phyloP scores from a whole-genome alignment of 306 rosid genomes.

The Glycyrrhiza uralensis region DNA sequence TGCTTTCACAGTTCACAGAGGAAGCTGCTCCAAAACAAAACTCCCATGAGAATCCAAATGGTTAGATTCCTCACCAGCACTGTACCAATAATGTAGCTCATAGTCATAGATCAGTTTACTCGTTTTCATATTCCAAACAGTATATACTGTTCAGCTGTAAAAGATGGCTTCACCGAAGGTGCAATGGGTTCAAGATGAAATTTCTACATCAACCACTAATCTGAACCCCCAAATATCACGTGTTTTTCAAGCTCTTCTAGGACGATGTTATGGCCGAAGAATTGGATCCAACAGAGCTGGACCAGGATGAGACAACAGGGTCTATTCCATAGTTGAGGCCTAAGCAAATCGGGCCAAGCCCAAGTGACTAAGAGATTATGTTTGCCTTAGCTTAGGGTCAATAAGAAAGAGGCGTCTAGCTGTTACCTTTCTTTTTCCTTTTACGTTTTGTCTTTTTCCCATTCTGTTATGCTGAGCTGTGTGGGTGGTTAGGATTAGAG shows the following conservation, averaged over 20 bases:
- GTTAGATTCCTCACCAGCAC: constrained; percentile 13
- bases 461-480: too few species aligned
- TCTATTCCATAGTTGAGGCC: too few species aligned
- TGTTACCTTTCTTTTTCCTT: too few species aligned
- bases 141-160: constrained; percentile 2
- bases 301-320: too few species aligned
- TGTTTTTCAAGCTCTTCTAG: neutral
- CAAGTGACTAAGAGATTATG: too few species aligned
- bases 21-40: constrained; percentile 17
- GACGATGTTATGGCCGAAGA: too few species aligned
- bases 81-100: constrained; percentile 13
- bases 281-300: too few species aligned
- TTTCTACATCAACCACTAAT: constrained; percentile 11
- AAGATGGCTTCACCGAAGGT: constrained; percentile 8
- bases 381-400: too few species aligned
- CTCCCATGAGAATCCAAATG: neutral
- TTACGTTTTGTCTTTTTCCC: too few species aligned
- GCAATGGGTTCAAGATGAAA: constrained; percentile 5
- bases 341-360: too few species aligned
- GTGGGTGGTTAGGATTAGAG: too few species aligned
- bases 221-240: neutral
- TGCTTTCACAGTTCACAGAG: constrained; percentile 19
- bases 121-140: constrained; percentile 7
- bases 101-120: constrained; percentile 3
- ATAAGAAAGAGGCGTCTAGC: too few species aligned